Conservation (phyloP, 192 early-diverging fungal genomes). For the Neocallimastix lanati region DNA sequence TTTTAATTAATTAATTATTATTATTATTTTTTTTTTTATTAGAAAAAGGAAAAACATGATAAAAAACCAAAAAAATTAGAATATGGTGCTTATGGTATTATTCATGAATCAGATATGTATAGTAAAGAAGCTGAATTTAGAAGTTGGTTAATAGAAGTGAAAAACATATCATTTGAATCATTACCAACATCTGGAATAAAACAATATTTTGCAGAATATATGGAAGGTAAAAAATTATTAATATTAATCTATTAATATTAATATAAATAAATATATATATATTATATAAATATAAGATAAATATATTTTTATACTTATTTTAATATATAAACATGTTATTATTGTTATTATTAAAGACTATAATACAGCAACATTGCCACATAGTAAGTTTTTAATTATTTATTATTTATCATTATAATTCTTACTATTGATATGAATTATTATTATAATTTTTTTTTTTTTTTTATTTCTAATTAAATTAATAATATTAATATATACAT, state of each 20-base stretch:
- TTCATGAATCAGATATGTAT: slow-evolving; percentile 7
- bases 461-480: too few species aligned
- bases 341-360: too few species aligned
- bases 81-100: neutral
- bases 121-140: slow-evolving; percentile 23
- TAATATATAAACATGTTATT: too few species aligned
- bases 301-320: too few species aligned
- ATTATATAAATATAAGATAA: too few species aligned
- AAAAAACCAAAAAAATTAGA: neutral
- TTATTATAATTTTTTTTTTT: too few species aligned
- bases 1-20: too few species aligned
- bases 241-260: slow-evolving; percentile 2
- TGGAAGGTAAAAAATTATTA: neutral
- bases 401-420: too few species aligned
- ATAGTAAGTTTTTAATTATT: neutral
- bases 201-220: slow-evolving; percentile 16
- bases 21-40: neutral
- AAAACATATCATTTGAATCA: slow-evolving; percentile 15
- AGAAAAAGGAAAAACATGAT: neutral
- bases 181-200: slow-evolving; percentile 8
- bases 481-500: too few species aligned
- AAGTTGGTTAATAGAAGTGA: slow-evolving; percentile 25
- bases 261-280: too few species aligned
- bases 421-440: too few species aligned
- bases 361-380: slow-evolving; percentile 19